A percentile compares a stretch with the other conserved stretches of the same genome.
Conservation (phyloP, 345 rosid species). For the Rhodamnia argentea region DNA sequence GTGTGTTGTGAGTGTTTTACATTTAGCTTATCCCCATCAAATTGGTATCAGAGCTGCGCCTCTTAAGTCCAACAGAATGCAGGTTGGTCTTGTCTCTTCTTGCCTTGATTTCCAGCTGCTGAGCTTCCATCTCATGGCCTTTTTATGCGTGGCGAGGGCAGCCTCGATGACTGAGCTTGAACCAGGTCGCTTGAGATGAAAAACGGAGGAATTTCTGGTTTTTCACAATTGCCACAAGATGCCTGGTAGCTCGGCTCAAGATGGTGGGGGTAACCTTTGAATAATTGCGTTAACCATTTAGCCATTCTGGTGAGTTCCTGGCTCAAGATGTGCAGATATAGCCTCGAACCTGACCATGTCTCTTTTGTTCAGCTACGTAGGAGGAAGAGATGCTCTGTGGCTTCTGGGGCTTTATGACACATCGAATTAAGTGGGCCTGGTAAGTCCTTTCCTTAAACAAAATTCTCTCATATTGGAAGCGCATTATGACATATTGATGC, state of each 20-base stretch:
- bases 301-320: neutral
- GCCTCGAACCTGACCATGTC: neutral
- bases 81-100: neutral
- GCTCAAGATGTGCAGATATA: neutral
- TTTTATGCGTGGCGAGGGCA: neutral
- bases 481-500: neutral
- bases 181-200: neutral
- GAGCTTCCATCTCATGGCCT: too few relatives aligned
- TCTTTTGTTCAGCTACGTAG: neutral
- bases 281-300: neutral
- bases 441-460: neutral
- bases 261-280: neutral
- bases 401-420: neutral
- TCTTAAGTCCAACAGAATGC: too few relatives aligned
- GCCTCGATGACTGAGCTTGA: neutral
- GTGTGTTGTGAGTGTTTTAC: too few relatives aligned
- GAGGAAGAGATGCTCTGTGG: neutral
- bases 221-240: neutral
- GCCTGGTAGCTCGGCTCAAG: neutral
- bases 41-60: too few relatives aligned
- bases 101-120: neutral
- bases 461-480: neutral
- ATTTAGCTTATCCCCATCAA: too few relatives aligned
- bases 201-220: neutral
- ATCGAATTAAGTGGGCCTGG: neutral